Base-by-base conservation (phyloP, 805 yeast genomes). In the Candida taoyuanica region DNA sequence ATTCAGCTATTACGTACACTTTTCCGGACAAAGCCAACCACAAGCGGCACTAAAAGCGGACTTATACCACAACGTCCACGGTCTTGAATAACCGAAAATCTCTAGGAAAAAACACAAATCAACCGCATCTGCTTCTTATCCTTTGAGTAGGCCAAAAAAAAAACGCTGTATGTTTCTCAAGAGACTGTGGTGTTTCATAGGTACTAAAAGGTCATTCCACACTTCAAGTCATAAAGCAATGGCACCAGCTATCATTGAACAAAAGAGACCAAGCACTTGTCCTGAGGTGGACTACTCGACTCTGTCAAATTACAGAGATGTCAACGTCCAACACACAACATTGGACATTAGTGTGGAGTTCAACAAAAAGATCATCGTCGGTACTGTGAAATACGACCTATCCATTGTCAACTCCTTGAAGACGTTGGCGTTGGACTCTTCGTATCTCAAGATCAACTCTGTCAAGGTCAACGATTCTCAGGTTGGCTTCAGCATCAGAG, bases 241-340 rank as follows among this genome's bases (percentile, higher is more conserved):
- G 7, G 20, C 61, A 13, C 62, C 68, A 17, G 46, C 56, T 3
- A 46, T 57, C 21, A 33, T 63, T 5, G 52, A 53, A 30, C 34
- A 38, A 7, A 50, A 49, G 33, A 58, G 67, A 50, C 70, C 68
- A 4, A 15, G 31, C 9, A 31, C 39, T 7, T 46, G 58, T 4
- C 69, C 86, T 4, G 85, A 78, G 49, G 40, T 55, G 9, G 96
- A 88, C 59, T 82, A 83, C 17, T 82, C 94, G 2, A 85, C 96
- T 3, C 66, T 79, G 33, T 86, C 95, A 29, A 84, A 81, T 58
- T 88, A 85, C 59, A 47, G 50, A 14, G 47, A 62, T 20, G 81
- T 85, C 52, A 49, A 58, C 3, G 70, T 85, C 17, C 49, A 58
- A 4, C 61, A 73, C 41, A 78, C 94, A 1, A 55, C 52, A 3